Conservation (phyloP, 2,329 filamentous ascomycete species). For the Paraphaeosphaeria sporulosa region DNA sequence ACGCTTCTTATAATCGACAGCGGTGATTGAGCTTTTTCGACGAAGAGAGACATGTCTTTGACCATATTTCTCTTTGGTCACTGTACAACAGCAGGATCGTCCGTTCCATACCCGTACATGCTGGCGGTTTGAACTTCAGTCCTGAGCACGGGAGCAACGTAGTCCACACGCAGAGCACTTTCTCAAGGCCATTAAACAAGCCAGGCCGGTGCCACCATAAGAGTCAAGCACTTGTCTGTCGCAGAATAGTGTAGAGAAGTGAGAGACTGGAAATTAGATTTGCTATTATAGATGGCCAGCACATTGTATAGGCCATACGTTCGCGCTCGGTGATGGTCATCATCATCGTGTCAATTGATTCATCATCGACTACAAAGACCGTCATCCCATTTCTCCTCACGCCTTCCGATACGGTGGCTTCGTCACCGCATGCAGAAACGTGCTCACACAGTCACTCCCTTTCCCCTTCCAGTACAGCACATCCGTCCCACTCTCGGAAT, state of each 20-base stretch:
- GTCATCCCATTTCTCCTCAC: not conserved
- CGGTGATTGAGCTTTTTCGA: no score
- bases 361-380: not conserved
- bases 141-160: no score
- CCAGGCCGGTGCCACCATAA: no score
- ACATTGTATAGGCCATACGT: not conserved
- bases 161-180: no score
- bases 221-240: no score
- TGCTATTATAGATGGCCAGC: not conserved
- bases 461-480: slow-evolving; percentile 51
- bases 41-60: no score
- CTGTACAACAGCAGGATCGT: no score
- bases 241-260: not conserved
- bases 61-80: no score
- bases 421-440: slow-evolving; percentile 50
- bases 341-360: not conserved
- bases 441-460: slow-evolving; percentile 41
- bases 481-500: slow-evolving; percentile 36
- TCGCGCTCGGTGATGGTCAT: not conserved
- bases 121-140: no score
- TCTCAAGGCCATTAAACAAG: no score
- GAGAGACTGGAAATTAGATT: not conserved
- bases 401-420: slow-evolving; percentile 43
- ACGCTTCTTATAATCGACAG: no score
- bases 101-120: no score